A percentile compares a stretch with the other conserved stretches of the same genome.
phyloP scores from a whole-genome alignment of 2,329 filamentous ascomycete genomes.

The Tolypocladium ophioglossoides region DNA sequence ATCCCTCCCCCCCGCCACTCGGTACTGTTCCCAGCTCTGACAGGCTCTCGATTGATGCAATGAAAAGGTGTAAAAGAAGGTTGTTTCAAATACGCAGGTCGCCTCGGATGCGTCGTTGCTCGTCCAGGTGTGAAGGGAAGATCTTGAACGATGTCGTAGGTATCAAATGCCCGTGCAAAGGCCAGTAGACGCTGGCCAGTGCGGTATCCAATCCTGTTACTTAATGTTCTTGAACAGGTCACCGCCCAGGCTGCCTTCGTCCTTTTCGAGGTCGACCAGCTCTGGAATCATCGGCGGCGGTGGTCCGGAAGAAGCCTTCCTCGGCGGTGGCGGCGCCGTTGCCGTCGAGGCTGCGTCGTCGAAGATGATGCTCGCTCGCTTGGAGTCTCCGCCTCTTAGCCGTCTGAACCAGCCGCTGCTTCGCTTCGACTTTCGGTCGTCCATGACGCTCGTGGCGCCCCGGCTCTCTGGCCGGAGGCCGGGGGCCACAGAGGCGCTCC shows the following conservation, averaged over 20 bases:
- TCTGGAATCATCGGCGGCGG: conserved; percentile 53
- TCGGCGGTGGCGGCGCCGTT: conserved; percentile 9
- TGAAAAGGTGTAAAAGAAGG: not conserved
- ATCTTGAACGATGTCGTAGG: conserved; percentile 6
- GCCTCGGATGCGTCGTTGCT: conserved; percentile 14
- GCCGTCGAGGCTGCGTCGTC: conserved; percentile 18
- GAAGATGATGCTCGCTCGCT: conserved; percentile 32
- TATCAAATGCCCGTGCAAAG: not conserved
- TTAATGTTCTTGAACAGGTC: conserved; percentile 52
- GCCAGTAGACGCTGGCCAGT: not conserved
- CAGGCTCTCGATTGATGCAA: not conserved
- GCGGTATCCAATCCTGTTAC: conserved; percentile 18
- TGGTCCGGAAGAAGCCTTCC: conserved; percentile 31
- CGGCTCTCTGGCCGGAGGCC: conserved; percentile 38
- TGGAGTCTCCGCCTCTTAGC: conserved; percentile 29
- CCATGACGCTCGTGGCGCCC: conserved; percentile 34
- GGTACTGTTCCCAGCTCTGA: not conserved
- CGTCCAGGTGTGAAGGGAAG: conserved; percentile 13
- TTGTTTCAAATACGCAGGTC: conserved; percentile 6
- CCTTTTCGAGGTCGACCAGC: conserved; percentile 39
- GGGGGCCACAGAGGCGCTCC: conserved; percentile 19
- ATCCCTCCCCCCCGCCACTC: not conserved
- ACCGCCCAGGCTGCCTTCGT: conserved; percentile 34
- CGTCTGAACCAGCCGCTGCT: conserved; percentile 50
- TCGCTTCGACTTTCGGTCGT: conserved; percentile 44